Evolutionary conservation across 108 stramenopile species (phyloP).

Genomic region (Nitzschia putrida): DNA sequence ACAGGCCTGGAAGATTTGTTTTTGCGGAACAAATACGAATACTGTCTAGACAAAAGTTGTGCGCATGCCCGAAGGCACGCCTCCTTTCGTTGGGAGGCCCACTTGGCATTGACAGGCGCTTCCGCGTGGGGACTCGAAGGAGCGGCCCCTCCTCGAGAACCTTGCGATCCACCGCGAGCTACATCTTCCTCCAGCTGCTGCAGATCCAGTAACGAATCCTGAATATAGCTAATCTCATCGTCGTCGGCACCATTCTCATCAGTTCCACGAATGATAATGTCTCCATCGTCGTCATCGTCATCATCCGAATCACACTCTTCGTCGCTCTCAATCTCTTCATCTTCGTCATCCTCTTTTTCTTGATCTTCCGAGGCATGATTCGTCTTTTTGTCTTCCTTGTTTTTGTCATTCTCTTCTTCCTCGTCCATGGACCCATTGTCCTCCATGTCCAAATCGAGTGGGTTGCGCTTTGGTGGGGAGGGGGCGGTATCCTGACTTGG

Average conservation of each 20-base stretch:
- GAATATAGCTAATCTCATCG: slow-evolving; percentile 24
- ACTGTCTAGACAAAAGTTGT: slow-evolving; percentile 55
- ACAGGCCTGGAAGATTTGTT: slow-evolving; percentile 11
- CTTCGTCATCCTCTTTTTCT: slow-evolving; percentile 27
- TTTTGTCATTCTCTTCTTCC: slow-evolving; percentile 10
- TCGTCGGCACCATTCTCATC: slow-evolving; percentile 53
- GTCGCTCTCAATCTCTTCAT: slow-evolving; percentile 21
- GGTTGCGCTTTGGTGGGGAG: neutral
- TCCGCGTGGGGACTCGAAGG: neutral
- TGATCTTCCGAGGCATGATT: neutral
- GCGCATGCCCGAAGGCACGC: slow-evolving; percentile 58
- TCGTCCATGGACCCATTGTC: slow-evolving; percentile 18
- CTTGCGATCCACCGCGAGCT: slow-evolving; percentile 5
- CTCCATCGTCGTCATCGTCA: slow-evolving; percentile 39
- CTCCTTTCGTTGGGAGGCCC: slow-evolving; percentile 44
- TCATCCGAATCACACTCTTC: slow-evolving; percentile 41
- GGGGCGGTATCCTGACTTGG: no score
- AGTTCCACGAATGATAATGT: slow-evolving; percentile 20
- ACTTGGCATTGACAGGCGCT: slow-evolving; percentile 5
- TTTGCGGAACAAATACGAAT: slow-evolving; percentile 26
- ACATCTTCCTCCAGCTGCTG: slow-evolving; percentile 29
- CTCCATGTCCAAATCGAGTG: slow-evolving; percentile 21
- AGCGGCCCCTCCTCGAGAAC: neutral
- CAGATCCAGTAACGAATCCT: slow-evolving; percentile 40
- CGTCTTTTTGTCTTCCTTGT: neutral